Percentiles rank a stretch among this genome's conserved stretches.
phyloP scores from a whole-genome alignment of 352 stramenopile genomes.

The Phytopythium chamaehyphon region DNA sequence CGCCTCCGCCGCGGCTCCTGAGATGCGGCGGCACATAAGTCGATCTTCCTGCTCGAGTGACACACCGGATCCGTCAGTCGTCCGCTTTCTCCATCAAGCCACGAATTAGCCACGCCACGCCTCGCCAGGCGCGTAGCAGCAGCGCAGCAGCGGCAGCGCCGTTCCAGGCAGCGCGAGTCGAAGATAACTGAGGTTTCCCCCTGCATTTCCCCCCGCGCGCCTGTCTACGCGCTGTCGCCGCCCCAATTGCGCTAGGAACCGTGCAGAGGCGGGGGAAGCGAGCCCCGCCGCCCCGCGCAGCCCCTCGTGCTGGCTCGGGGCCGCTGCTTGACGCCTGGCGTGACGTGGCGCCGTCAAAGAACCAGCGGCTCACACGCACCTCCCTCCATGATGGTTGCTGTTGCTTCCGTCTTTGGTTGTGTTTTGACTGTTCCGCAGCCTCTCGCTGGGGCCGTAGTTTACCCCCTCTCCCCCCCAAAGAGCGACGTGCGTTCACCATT shows the following conservation, averaged over 20 bases:
- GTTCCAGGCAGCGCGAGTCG: no score
- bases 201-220: no score
- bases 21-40: constrained; percentile 77
- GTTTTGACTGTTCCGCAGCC: constrained; percentile 8
- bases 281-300: no score
- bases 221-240: no score
- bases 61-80: not conserved
- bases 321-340: no score
- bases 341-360: not conserved
- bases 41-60: constrained; percentile 43
- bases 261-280: no score
- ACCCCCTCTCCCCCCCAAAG: not conserved
- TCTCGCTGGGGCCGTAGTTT: not conserved
- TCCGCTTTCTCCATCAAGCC: no score
- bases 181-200: no score
- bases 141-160: no score
- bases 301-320: no score
- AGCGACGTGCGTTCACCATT: constrained; percentile 9
- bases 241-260: no score
- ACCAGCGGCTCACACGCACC: constrained; percentile 13
- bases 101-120: not conserved
- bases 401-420: constrained; percentile 12
- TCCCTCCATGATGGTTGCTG: constrained; percentile 29
- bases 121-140: no score
- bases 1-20: constrained; percentile 22